A percentile compares a stretch with the other conserved stretches of the same genome.
These are phyloP conservation scores for Diaporthe humulicola DNA, from an alignment of 2,329 filamentous ascomycete genomes.

Conservation along the genomic window DNA sequence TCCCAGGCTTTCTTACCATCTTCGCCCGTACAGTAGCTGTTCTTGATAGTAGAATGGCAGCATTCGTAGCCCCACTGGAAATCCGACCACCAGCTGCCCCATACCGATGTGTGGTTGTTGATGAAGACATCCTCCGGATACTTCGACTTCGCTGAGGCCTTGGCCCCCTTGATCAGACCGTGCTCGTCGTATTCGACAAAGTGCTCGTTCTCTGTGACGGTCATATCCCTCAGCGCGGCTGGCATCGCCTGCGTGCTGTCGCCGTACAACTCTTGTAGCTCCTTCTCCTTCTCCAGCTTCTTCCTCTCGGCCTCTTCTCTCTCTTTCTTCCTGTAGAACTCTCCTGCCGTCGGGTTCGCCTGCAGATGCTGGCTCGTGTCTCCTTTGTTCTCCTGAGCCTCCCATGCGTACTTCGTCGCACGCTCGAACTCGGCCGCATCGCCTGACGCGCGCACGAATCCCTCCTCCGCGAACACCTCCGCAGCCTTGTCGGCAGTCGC, in stretches of 20 bases:
- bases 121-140: conserved; percentile 89
- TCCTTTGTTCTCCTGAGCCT: conserved; percentile 86
- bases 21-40: conserved; percentile 97
- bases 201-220: conserved; percentile 83
- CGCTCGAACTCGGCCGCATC: conserved; percentile 94
- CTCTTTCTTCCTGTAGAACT: conserved; percentile 85
- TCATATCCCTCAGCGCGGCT: conserved; percentile 73
- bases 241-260: conserved; percentile 68
- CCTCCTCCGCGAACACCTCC: conserved; percentile 89
- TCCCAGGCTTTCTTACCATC: conserved; percentile 86
- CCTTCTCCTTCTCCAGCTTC: conserved; percentile 75
- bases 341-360: conserved; percentile 95
- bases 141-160: conserved; percentile 84
- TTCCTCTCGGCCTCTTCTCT: conserved; percentile 78
- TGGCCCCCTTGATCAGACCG: conserved; percentile 89
- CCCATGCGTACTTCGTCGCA: conserved; percentile 94
- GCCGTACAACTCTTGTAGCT: conserved; percentile 87
- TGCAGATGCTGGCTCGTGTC: conserved; percentile 89
- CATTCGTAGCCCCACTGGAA: conserved; percentile 98
- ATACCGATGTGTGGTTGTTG: conserved; percentile 93
- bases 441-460: conserved; percentile 88
- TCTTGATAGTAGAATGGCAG: conserved; percentile 93
- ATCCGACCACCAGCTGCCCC: conserved; percentile 97
- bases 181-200: conserved; percentile 96
- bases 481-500: conserved; percentile 85